These are phyloP conservation scores for Tilletia indica DNA, from an alignment of 1,284 basidiomycete species.

Conservation along the genomic window DNA sequence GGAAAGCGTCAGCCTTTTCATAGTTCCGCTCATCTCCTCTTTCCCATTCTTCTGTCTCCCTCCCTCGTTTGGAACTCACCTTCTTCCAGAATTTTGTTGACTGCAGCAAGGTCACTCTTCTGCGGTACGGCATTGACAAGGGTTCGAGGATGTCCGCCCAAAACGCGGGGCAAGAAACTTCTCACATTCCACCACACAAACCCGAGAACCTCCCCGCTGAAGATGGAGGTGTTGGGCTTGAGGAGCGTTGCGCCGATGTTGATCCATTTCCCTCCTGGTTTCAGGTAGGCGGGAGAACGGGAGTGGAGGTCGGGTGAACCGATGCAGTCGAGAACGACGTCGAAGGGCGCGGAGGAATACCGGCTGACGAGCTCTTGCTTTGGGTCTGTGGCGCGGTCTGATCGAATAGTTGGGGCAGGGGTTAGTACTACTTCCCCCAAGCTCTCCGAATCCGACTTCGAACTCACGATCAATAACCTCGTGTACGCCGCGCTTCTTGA, in stretches of 20 bases:
- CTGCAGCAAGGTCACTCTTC: not conserved
- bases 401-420: not conserved
- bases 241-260: constrained; percentile 17
- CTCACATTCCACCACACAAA: not conserved
- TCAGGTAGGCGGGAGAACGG: constrained; percentile 12
- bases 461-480: constrained; percentile 21
- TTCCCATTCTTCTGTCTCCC: not conserved
- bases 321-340: constrained; percentile 23
- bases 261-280: constrained; percentile 4
- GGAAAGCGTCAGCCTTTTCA: not conserved
- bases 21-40: too few relatives aligned
- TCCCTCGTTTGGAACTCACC: constrained; percentile 8
- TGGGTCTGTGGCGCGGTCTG: constrained; percentile 16
- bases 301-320: constrained; percentile 1
- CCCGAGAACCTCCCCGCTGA: not conserved
- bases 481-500: constrained; percentile 20
- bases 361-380: constrained; percentile 13
- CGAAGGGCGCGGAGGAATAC: constrained; percentile 20
- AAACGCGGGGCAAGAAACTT: not conserved
- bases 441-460: too few relatives aligned
- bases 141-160: constrained; percentile 19
- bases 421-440: too few relatives aligned
- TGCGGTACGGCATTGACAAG: not conserved
- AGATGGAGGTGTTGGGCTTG: constrained; percentile 13
- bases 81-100: not conserved